These are phyloP conservation scores for Geotrichum bryndzae DNA, from an alignment of 1,139 yeast species.

Conservation along the genomic window DNA sequence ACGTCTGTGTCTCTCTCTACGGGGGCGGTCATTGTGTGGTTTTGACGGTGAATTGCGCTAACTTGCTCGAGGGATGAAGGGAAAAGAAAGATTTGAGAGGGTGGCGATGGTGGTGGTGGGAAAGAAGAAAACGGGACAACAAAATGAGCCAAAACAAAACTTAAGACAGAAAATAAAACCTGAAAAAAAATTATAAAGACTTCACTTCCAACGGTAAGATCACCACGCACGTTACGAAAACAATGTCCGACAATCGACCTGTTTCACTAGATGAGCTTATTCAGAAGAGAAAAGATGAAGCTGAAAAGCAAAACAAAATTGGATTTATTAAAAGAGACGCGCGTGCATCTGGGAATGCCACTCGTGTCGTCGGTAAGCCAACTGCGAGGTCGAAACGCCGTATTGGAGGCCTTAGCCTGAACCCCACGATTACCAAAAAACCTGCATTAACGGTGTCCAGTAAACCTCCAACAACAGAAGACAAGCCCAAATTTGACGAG, in stretches of 20 bases:
- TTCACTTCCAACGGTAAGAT: too few relatives aligned
- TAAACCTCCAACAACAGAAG: neutral
- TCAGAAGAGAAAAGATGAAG: conserved; percentile 29
- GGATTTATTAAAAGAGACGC: conserved; percentile 11
- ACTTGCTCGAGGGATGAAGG: neutral
- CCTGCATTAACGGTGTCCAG: neutral
- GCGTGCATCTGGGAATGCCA: neutral
- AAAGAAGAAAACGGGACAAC: conserved; percentile 2
- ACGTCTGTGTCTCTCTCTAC: conserved; percentile 13
- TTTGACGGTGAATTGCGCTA: conserved; percentile 2
- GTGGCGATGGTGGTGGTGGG: conserved; percentile 15
- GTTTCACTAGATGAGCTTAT: conserved; percentile 44
- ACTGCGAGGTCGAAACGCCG: neutral
- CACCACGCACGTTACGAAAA: neutral
- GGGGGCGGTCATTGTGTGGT: conserved; percentile 3
- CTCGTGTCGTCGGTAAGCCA: conserved; percentile 1
- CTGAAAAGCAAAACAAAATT: conserved; percentile 23
- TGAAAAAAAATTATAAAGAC: neutral
- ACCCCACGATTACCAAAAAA: conserved; percentile 1
- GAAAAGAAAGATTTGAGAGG: neutral
- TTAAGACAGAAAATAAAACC: neutral
- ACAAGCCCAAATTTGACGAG: neutral
- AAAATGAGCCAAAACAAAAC: neutral
- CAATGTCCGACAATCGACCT: conserved; percentile 18
- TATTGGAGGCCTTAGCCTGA: conserved; percentile 11